These are phyloP conservation scores for Tilletia walkeri DNA, from an alignment of 1,284 basidiomycete species.

Conservation along the genomic window DNA sequence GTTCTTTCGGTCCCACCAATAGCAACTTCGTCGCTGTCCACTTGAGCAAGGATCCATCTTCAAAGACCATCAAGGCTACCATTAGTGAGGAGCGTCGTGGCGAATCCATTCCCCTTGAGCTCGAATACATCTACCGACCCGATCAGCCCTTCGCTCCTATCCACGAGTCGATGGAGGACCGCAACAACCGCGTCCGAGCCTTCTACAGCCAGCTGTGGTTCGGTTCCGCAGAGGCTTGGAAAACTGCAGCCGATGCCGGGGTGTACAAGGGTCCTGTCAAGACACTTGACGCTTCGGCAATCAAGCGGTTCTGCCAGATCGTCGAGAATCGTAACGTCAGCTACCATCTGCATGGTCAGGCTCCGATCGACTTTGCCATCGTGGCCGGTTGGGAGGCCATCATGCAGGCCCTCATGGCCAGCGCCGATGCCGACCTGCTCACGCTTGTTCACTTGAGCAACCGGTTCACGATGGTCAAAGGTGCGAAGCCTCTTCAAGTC, in stretches of 20 bases:
- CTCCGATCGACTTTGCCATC: slow-evolving; percentile 97
- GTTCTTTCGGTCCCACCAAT: slow-evolving; percentile 75
- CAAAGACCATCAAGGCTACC: slow-evolving; percentile 67
- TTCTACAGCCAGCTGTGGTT: slow-evolving; percentile 52
- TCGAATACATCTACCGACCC: slow-evolving; percentile 84
- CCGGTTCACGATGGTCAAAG: slow-evolving; percentile 84
- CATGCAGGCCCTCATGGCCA: slow-evolving; percentile 51
- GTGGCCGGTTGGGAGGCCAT: slow-evolving; percentile 78
- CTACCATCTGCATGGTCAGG: slow-evolving; percentile 71
- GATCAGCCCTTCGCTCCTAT: slow-evolving; percentile 87
- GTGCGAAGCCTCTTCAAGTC: slow-evolving; percentile 71
- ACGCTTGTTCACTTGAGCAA: slow-evolving; percentile 96
- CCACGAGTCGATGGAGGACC: slow-evolving; percentile 79
- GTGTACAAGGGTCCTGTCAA: slow-evolving; percentile 37
- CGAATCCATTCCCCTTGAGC: slow-evolving; percentile 73
- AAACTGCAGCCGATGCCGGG: slow-evolving; percentile 33
- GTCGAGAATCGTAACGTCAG: slow-evolving; percentile 87
- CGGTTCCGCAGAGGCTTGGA: slow-evolving; percentile 43
- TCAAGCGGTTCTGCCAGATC: slow-evolving; percentile 88
- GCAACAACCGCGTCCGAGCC: slow-evolving; percentile 84
- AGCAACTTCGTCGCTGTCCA: slow-evolving; percentile 79
- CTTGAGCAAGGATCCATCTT: slow-evolving; percentile 38
- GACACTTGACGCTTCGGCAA: slow-evolving; percentile 64
- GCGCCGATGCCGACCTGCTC: slow-evolving; percentile 62
- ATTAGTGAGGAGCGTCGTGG: slow-evolving; percentile 81